Evolutionary conservation across 176 grass and related monocot genomes (phyloP), one percentile per base, ranked within the genome.

Genomic region (Oryza brachyantha): DNA sequence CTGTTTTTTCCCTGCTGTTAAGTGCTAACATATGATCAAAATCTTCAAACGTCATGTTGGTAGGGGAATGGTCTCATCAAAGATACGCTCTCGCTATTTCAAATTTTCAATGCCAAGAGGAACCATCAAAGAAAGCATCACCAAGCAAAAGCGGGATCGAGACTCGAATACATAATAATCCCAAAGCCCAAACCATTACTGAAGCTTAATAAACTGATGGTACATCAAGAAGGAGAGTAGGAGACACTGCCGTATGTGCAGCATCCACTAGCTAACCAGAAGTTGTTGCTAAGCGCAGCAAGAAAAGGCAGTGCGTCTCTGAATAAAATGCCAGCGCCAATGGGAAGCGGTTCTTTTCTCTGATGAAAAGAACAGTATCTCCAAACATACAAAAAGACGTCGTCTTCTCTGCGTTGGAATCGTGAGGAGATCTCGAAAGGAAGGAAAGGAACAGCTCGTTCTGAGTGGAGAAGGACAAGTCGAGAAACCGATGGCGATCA

Each of bases 61-160:
- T 81, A 68, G 63, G 9, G 54, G 39, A 54, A 3, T 17, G 70
- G 71, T 81, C 64, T 19, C 4, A 50, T 76, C 78, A 70, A 25
- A 50, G 54, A 38, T 63, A 3, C 64, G 36, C 14, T 2, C 29
- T 70, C 78, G n/a, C n/a, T n/a, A n/a, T n/a, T n/a, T n/a, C n/a
- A n/a, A 29, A 52, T 70, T 70, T 71, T 39, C 40, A 54, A 55
- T 70, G 84, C 32, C 76, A 45, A 74, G 3, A 29, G 12, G 46
- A 62, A 14, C 34, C 61, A 74, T 11, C 16, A 17, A 13, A 41
- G 11, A 6, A 43, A n/a, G 7, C 60, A 67, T 73, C 22, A 2
- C 75, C 32, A 7, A 8, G 10, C 36, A 31, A 85, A 85, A 73
- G 68, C 16, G 13, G 36, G 68, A 58, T 58, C 21, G 26, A 22